These are phyloP conservation scores for Komagataella pastoris DNA, from an alignment of 805 yeast species.

Conservation along the genomic window DNA sequence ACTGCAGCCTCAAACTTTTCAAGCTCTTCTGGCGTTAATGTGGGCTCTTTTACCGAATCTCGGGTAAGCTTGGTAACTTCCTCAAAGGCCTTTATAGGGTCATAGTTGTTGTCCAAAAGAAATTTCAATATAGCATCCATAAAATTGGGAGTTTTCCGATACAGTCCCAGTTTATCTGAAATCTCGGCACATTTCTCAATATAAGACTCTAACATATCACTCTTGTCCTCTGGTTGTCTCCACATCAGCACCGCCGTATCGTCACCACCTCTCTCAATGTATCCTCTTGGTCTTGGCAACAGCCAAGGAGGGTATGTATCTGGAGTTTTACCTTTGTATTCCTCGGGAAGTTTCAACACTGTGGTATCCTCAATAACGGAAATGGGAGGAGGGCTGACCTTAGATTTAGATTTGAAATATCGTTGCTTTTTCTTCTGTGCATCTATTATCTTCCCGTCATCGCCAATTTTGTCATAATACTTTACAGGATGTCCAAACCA, in stretches of 20 bases:
- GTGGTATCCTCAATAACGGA: constrained; percentile 8
- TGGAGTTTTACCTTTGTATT: constrained; percentile 24
- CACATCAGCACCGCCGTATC: constrained; percentile 55
- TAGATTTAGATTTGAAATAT: constrained; percentile 10
- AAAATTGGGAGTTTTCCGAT: constrained; percentile 67
- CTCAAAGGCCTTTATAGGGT: constrained; percentile 33
- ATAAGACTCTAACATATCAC: constrained; percentile 36
- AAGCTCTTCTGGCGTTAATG: constrained; percentile 51
- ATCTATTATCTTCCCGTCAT: constrained; percentile 2
- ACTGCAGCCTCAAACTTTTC: constrained; percentile 65
- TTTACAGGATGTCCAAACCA: constrained; percentile 53
- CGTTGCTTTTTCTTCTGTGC: constrained; percentile 12
- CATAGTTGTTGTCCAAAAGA: constrained; percentile 37
- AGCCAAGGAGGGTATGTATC: constrained; percentile 60
- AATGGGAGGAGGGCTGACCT: constrained; percentile 2
- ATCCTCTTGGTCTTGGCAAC: constrained; percentile 68
- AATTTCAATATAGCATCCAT: constrained; percentile 57
- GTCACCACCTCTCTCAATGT: constrained; percentile 73
- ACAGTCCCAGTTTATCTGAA: constrained; percentile 41
- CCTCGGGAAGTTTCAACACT: constrained; percentile 26
- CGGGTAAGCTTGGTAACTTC: constrained; percentile 36
- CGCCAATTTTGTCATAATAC: constrained; percentile 38
- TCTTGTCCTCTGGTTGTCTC: constrained; percentile 27
- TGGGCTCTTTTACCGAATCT: constrained; percentile 60
- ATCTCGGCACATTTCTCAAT: constrained; percentile 38